Conservation (phyloP, 768 basidiomycete genomes). For the Trametes elegans region DNA sequence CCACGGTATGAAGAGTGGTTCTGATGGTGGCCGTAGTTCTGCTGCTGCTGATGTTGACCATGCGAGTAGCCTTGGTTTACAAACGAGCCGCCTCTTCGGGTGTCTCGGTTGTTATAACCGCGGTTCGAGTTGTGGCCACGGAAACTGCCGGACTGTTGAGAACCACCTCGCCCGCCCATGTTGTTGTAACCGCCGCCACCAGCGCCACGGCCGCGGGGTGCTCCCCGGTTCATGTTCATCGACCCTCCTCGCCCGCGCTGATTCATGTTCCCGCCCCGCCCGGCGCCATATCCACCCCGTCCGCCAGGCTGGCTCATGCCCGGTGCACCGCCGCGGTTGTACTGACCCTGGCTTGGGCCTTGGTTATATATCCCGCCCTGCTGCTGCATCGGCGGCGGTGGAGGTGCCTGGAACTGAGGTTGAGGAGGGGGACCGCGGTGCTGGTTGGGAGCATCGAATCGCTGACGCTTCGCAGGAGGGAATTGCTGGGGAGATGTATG, state of each 20-base stretch:
- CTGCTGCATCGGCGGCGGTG: slow-evolving; percentile 46
- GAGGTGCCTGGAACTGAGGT: slow-evolving; percentile 65
- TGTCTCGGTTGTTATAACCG: slow-evolving; percentile 62
- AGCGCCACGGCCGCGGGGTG: slow-evolving; percentile 36
- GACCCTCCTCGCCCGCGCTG: slow-evolving; percentile 48
- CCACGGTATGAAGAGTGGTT: slow-evolving; percentile 46
- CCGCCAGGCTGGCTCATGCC: slow-evolving; percentile 43
- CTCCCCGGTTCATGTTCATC: slow-evolving; percentile 28
- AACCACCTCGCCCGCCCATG: slow-evolving; percentile 45
- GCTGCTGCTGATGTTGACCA: slow-evolving; percentile 32
- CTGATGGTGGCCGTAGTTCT: slow-evolving; percentile 38
- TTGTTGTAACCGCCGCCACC: slow-evolving; percentile 37
- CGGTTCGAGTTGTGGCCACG: slow-evolving; percentile 66
- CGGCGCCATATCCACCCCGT: slow-evolving; percentile 44
- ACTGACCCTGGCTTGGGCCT: slow-evolving; percentile 27
- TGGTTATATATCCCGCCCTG: slow-evolving; percentile 30
- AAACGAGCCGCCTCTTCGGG: slow-evolving; percentile 68
- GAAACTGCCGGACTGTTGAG: slow-evolving; percentile 41
- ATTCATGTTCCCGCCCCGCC: slow-evolving; percentile 36
- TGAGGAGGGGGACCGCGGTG: slow-evolving; percentile 54
- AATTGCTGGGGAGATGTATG: slow-evolving; percentile 75
- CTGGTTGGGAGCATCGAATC: slow-evolving; percentile 77
- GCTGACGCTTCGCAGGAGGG: slow-evolving; percentile 90
- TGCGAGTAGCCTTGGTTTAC: slow-evolving; percentile 36
- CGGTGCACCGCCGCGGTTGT: slow-evolving; percentile 40